Conservation (phyloP, 2,329 filamentous ascomycete species). For the Arthrobotrys musiformis region DNA sequence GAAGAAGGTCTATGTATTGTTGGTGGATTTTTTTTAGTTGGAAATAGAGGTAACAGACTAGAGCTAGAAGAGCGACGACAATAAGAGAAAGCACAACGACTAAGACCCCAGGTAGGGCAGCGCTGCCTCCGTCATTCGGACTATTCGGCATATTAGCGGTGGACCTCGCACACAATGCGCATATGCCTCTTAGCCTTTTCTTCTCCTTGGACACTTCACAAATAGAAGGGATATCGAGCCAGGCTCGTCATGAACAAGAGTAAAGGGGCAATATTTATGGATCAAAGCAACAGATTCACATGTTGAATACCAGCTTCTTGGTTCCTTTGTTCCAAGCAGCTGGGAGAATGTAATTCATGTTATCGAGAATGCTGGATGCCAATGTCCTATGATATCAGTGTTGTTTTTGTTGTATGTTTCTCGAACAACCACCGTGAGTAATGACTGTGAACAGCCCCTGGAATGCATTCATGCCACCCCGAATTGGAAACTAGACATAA, state of each 20-base stretch:
- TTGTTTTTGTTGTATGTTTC: constrained; percentile 19
- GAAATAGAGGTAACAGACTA: constrained; percentile 24
- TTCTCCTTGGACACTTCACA: not conserved
- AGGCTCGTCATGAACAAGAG: not conserved
- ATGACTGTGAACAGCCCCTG: not conserved
- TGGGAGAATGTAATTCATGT: not conserved
- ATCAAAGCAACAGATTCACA: not conserved
- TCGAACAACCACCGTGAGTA: not conserved
- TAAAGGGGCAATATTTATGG: not conserved
- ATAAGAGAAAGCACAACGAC: constrained; percentile 23
- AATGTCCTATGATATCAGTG: not conserved
- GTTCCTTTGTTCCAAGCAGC: not conserved
- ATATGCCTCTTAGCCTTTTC: not conserved
- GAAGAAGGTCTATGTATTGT: constrained; percentile 4
- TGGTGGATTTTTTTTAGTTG: constrained; percentile 18
- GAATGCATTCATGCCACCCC: not conserved
- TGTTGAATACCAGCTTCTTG: not conserved
- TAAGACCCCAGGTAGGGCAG: constrained; percentile 8
- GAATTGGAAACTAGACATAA: not conserved
- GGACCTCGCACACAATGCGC: not conserved
- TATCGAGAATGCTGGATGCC: not conserved
- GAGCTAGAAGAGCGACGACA: constrained; percentile 1
- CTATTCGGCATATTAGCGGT: constrained; percentile 3
- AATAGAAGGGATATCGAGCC: not conserved
- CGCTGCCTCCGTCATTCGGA: not conserved